Percentiles rank a stretch among this genome's conserved stretches.
phyloP scores from a whole-genome alignment of 2,329 filamentous ascomycete genomes.

The Cladosporium sp. region DNA sequence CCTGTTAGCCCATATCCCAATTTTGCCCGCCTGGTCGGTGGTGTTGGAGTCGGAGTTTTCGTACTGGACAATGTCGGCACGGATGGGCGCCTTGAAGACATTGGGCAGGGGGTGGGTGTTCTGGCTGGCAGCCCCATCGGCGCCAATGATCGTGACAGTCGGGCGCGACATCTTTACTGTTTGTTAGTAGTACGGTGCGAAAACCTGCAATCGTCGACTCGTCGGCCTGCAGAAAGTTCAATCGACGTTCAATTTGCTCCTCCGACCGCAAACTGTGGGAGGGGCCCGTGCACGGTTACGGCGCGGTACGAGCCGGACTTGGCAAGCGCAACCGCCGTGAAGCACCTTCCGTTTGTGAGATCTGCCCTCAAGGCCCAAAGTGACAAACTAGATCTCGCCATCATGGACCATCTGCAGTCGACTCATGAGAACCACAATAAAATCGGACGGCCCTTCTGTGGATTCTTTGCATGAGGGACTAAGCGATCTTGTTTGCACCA shows the following conservation, averaged over 20 bases:
- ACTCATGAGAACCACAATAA: slow-evolving; percentile 3
- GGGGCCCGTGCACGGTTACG: slow-evolving; percentile 10
- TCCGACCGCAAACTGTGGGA: slow-evolving; percentile 2
- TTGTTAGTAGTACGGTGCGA: slow-evolving; percentile 16
- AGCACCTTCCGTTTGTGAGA: not conserved
- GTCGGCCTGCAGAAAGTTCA: slow-evolving; percentile 13
- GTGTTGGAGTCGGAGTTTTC: slow-evolving; percentile 36
- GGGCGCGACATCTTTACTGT: slow-evolving; percentile 57
- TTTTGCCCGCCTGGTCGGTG: slow-evolving; percentile 6
- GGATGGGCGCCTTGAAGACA: slow-evolving; percentile 97
- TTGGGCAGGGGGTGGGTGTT: slow-evolving; percentile 88
- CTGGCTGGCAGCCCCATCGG: slow-evolving; percentile 89
- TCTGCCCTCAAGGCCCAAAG: not conserved
- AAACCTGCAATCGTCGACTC: slow-evolving; percentile 16
- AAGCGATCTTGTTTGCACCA: not conserved
- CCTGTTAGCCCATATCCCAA: slow-evolving; percentile 30
- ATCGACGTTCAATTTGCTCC: slow-evolving; percentile 9
- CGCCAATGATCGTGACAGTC: slow-evolving; percentile 95
- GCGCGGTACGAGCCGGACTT: slow-evolving; percentile 6
- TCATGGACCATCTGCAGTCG: not conserved
- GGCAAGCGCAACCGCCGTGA: not conserved
- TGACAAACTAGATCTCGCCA: not conserved
- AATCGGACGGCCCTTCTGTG: not conserved
- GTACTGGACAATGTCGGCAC: slow-evolving; percentile 98
- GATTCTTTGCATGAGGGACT: not conserved